Conservation (phyloP, 2,329 filamentous ascomycete genomes). For the Cladosporium sp. region DNA sequence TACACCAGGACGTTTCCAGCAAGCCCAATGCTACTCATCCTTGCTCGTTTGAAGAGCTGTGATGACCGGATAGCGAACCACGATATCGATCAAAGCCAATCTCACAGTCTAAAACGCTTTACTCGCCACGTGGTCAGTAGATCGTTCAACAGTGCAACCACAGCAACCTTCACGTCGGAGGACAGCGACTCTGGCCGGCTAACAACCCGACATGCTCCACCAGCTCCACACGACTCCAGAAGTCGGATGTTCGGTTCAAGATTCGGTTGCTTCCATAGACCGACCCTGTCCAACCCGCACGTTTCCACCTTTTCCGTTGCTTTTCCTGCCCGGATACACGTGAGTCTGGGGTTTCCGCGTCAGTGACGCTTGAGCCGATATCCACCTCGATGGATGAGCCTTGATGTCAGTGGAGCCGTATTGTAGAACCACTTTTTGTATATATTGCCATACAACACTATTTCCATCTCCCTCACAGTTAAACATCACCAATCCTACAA, state of each 20-base stretch:
- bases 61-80: background rate
- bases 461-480: background rate
- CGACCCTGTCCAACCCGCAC: background rate
- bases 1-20: too few species aligned
- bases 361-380: background rate
- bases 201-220: background rate
- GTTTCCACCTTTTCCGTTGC: background rate
- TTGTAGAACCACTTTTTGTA: background rate
- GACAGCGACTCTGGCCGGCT: background rate
- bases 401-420: background rate
- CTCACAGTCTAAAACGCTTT: background rate
- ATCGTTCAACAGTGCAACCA: background rate
- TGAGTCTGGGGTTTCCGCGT: background rate
- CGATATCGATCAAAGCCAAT: background rate
- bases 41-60: background rate
- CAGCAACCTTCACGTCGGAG: background rate
- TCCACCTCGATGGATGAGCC: constrained; percentile 10
- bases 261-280: background rate
- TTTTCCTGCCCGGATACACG: background rate
- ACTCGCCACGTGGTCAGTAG: background rate
- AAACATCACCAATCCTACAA: background rate
- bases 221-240: background rate
- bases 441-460: background rate
- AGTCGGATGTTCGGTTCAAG: background rate
- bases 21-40: too few species aligned